Conservation (phyloP, 345 rosid genomes). For the Populus ilicifolia region DNA sequence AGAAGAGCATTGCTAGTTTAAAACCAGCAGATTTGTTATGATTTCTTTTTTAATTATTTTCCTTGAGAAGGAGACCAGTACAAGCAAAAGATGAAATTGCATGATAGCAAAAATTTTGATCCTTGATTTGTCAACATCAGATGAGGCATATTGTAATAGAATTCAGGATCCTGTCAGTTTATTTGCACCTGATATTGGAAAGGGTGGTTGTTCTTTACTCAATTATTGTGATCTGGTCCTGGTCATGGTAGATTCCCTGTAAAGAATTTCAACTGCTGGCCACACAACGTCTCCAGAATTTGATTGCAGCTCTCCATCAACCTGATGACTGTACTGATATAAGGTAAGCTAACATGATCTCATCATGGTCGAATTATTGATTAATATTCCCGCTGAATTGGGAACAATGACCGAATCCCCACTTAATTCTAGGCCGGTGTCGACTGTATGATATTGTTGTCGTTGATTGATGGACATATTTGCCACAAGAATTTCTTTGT, state of each 20-base stretch:
- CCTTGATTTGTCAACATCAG: background rate
- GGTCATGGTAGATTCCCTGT: background rate
- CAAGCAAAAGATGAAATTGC: background rate
- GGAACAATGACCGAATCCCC: background rate
- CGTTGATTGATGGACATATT: no score
- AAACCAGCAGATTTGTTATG: no score
- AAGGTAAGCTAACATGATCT: no score
- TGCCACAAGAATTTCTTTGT: no score
- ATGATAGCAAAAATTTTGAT: background rate
- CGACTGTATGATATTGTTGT: no score
- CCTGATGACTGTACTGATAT: background rate
- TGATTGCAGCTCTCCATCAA: background rate
- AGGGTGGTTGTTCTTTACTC: background rate
- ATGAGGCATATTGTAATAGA: background rate
- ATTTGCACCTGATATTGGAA: background rate
- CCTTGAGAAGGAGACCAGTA: background rate
- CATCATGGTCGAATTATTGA: background rate
- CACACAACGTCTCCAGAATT: background rate
- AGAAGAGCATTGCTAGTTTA: background rate
- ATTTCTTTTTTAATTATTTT: no score
- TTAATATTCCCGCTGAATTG: background rate
- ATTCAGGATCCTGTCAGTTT: background rate
- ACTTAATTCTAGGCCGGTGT: background rate
- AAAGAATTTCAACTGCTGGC: background rate
- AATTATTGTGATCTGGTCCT: background rate